A percentile compares a stretch with the other conserved stretches of the same genome.
phyloP scores from a whole-genome alignment of 345 rosid species.

The Citrus sinensis region DVS_A1.0 CM039162.1:2162501-2163000 shows the following conservation, averaged over 20 bases:
- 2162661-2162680: background rate
- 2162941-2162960: too few relatives aligned
- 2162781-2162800: background rate
- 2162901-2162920: constrained; percentile 67
- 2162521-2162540: constrained; percentile 43
- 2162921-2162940: background rate
- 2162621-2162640: background rate
- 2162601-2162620: background rate
- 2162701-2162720: background rate
- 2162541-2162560: constrained; percentile 81
- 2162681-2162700: background rate
- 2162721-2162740: background rate
- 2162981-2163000: too few relatives aligned
- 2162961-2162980: too few relatives aligned
- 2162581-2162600: background rate
- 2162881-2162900: constrained; percentile 70
- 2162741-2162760: background rate
- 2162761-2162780: background rate
- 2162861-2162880: constrained; percentile 86
- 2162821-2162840: constrained; percentile 83
- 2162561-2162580: constrained; percentile 53
- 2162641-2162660: background rate
- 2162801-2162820: constrained; percentile 17
- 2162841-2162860: constrained; percentile 70
- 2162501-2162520: constrained; percentile 44